phyloP scores from a whole-genome alignment of 2,329 filamentous ascomycete species.

The Clarireedia homoeocarpa region DNA sequence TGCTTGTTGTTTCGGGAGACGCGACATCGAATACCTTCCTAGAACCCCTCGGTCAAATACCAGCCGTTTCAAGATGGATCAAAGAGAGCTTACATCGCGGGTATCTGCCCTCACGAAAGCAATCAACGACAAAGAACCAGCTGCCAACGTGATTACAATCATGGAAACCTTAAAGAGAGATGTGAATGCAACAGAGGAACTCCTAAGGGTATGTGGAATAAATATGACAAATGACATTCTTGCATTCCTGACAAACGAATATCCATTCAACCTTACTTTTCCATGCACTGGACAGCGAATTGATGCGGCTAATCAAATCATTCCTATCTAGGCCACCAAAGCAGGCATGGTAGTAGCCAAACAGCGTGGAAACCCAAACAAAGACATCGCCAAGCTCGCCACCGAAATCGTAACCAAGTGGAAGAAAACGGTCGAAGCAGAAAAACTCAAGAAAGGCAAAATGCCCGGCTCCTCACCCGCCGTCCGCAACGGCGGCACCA shows the following conservation, averaged over 20 bases:
- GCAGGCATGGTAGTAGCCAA: slow-evolving; percentile 88
- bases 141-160: slow-evolving; percentile 63
- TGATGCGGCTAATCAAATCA: slow-evolving; percentile 10
- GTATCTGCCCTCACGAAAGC: slow-evolving; percentile 66
- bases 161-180: slow-evolving; percentile 74
- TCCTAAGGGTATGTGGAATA: slow-evolving; percentile 58
- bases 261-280: too few relatives aligned
- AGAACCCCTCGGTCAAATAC: background rate
- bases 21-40: too few relatives aligned
- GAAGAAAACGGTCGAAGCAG: slow-evolving; percentile 68
- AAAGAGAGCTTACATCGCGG: slow-evolving; percentile 24
- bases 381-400: slow-evolving; percentile 70
- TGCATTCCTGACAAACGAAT: background rate
- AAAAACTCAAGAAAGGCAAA: slow-evolving; percentile 42
- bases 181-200: slow-evolving; percentile 77
- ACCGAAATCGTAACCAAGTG: slow-evolving; percentile 81
- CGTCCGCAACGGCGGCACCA: slow-evolving; percentile 16
- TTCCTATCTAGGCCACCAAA: slow-evolving; percentile 57
- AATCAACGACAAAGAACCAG: slow-evolving; percentile 63
- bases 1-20: too few relatives aligned
- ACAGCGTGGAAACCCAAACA: slow-evolving; percentile 67
- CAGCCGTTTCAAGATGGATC: slow-evolving; percentile 19
- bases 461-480: slow-evolving; percentile 20
- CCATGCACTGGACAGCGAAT: background rate
- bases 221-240: slow-evolving; percentile 12